Evolutionary conservation across 805 yeast genomes (phyloP), one percentile per base, ranked within the genome.

Genomic region (Wickerhamomyces chambardii): DNA sequence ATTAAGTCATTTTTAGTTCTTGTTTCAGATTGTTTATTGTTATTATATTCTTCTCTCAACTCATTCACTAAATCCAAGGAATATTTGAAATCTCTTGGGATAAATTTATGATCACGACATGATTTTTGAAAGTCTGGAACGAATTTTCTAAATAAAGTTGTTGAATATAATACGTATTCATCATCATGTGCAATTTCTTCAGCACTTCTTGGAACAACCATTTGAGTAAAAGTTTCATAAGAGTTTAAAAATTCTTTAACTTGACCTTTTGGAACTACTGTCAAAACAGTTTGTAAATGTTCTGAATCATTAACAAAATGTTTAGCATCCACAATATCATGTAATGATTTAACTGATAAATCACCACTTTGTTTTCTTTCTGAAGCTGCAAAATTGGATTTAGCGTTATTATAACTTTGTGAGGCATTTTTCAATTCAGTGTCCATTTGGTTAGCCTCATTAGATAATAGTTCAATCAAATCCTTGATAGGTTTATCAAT

Each of bases 301-400:
- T 90, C 97, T 12, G 27, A 83, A 47, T 77, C 75, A 45, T 83
- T 65, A 14, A 92, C 89, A 56, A 92, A 84, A 51, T 92, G 86
- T 35, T 77, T 76, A 10, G 86, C 81, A 35, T 73, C 73, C 34
- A 92, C 96, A 37, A 90, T 72, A 51, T 85, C 92, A 55, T 90
- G 97, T 41, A 92, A 67, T 4, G 96, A 84, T 56, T 84, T 79
- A 37, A 90, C 89, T 4, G 95, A 80, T 45, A 92, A 69, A 56
- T 92, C 96, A 39, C 99, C 99, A 28, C 84, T 81, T 58, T 82
- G 83, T 62, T 89, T 89, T 52, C 97, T 76, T 59, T 90, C 95
- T 9, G 95, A 90, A 11, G 95, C 87, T 33, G 78, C 70, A 41
- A 87, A 68, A 53, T 79, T 84, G 30, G 94, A 75, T 61, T 80